A percentile compares a stretch with the other conserved stretches of the same genome.
These are phyloP conservation scores for Melanomma pulvis-pyrius DNA, from an alignment of 495 filamentous ascomycete species.

Conservation along the genomic window DNA sequence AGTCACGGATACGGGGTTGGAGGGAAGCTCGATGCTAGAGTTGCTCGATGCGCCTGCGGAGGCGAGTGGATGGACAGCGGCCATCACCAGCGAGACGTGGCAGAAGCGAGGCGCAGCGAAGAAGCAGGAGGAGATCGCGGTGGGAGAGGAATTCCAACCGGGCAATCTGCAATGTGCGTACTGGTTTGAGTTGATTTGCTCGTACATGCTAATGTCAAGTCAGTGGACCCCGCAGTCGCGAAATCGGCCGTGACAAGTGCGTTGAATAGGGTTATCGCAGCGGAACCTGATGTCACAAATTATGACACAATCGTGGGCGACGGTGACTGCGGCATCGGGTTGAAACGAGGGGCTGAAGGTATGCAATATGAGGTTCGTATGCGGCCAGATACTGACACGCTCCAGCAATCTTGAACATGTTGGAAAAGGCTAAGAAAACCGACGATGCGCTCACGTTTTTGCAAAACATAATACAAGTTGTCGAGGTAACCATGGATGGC, in stretches of 20 bases:
- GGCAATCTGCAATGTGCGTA: slow-evolving; percentile 68
- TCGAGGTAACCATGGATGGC: slow-evolving; percentile 93
- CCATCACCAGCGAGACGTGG: slow-evolving; percentile 62
- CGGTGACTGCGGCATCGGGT: slow-evolving; percentile 89
- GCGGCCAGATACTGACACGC: slow-evolving; percentile 19
- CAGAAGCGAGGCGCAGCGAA: slow-evolving; percentile 43
- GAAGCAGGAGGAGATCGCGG: slow-evolving; percentile 37
- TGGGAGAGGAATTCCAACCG: slow-evolving; percentile 56
- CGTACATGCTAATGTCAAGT: slow-evolving; percentile 15
- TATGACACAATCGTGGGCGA: slow-evolving; percentile 94
- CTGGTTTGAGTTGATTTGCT: background rate
- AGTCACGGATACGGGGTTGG: slow-evolving; percentile 74
- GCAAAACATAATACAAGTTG: slow-evolving; percentile 72
- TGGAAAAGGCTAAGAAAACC: slow-evolving; percentile 58
- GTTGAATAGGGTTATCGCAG: slow-evolving; percentile 70
- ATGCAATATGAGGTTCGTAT: slow-evolving; percentile 11
- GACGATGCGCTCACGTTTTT: slow-evolving; percentile 75
- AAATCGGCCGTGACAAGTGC: slow-evolving; percentile 66
- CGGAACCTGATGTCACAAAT: slow-evolving; percentile 80
- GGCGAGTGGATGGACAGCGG: slow-evolving; percentile 80
- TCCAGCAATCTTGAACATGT: slow-evolving; percentile 67
- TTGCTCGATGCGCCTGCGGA: slow-evolving; percentile 85
- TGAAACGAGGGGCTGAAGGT: slow-evolving; percentile 88
- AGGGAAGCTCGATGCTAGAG: slow-evolving; percentile 74
- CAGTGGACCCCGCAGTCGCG: slow-evolving; percentile 63